Evolutionary conservation across 768 basidiomycete species (phyloP).

Genomic region (Tulasnella sp.): DNA sequence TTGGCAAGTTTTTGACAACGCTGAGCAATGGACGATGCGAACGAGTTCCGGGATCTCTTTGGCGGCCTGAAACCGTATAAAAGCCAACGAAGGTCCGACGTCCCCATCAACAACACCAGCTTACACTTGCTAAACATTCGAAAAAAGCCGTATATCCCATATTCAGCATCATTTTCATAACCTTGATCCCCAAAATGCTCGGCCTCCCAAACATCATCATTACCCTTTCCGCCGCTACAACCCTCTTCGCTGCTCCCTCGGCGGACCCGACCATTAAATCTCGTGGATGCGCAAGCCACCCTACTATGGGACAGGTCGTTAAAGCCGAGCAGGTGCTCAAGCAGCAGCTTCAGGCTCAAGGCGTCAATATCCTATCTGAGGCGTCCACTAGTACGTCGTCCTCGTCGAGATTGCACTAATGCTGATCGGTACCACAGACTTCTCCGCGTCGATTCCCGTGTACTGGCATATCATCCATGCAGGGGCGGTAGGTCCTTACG

Average conservation of each 20-base stretch:
- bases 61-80: no score
- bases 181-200: no score
- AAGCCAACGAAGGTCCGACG: no score
- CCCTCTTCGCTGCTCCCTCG: neutral
- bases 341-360: neutral
- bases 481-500: neutral
- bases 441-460: slow-evolving; percentile 9
- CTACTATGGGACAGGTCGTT: neutral
- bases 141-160: no score
- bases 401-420: neutral
- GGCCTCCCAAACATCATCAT: no score
- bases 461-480: slow-evolving; percentile 12
- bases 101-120: no score
- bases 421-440: neutral
- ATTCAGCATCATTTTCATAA: no score
- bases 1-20: no score
- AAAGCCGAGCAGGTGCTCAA: neutral
- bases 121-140: no score
- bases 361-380: neutral
- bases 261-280: neutral
- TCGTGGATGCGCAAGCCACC: neutral
- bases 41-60: no score
- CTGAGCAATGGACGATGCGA: no score
- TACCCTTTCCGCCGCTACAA: neutral
- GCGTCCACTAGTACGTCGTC: neutral